Base-by-base conservation (phyloP, 257 asterid genomes). In the Sherardia arvensis region DNA sequence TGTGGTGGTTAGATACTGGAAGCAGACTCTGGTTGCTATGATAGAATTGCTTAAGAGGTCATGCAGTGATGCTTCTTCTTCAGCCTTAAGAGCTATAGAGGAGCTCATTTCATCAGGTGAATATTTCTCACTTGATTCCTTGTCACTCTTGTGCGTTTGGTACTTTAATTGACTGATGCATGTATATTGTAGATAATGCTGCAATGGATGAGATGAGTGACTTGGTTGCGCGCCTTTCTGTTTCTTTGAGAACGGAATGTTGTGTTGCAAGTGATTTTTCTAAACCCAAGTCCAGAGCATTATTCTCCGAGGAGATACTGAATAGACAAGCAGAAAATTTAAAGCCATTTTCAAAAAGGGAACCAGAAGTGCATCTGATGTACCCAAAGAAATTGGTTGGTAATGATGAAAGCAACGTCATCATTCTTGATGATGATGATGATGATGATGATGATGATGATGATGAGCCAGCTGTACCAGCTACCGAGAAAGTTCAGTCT, bases 1-100 rank as follows among this genome's bases (percentile, higher is more conserved):
- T 68, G 84, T 82, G 4, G 91, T 92, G 80, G 81, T 81, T 59
- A 82, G 99, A 77, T 87, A 92, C 78, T 92, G 97, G 99, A 92
- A 84, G 78, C 87, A 79, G 66, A 72, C 96, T 21, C 53, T 89
- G 68, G 74, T 78, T 71, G 82, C 78, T 77, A 75, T 92, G 85
- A 83, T 92, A 27, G 77, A 83, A 72, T 77, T 84, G 75, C 69
- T 92, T 68, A 87, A 77, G 81, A 74, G 65, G 59, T 77, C 79
- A 60, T 84, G 89, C 74, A 71, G 80, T 65, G 67, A 65, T 64
- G 72, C 71, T 76, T 67, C 91, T 80, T 80, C 84, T 73, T 83
- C 85, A 40, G 83, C 76, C 77, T 62, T 84, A 21, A 69, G 60
- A 59, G 78, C 74, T 57, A 72, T 92, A 51, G 94, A 84, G 80